Conservation (phyloP, 2,329 filamentous ascomycete genomes). For the Xylariaceae sp. region DNA sequence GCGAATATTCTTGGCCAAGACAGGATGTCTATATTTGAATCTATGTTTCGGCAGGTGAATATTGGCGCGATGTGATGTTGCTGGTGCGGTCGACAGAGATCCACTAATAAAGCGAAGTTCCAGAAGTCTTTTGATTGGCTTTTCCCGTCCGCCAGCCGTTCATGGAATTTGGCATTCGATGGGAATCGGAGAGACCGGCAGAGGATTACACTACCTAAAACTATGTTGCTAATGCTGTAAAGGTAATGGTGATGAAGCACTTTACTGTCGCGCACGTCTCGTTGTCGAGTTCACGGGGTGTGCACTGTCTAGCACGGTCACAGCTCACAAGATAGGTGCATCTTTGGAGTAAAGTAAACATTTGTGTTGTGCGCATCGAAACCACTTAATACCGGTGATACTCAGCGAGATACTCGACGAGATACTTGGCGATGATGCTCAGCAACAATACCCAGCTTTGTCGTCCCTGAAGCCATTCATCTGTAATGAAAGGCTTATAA, state of each 20-base stretch:
- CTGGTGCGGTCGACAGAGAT: slow-evolving; percentile 11
- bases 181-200: not conserved
- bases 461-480: not conserved
- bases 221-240: not conserved
- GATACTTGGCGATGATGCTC: too few species aligned
- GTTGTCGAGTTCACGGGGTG: too few species aligned
- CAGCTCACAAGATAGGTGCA: not conserved
- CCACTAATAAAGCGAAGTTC: slow-evolving; percentile 8
- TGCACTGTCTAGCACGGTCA: not conserved
- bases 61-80: not conserved
- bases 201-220: not conserved
- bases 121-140: slow-evolving; percentile 17
- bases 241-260: not conserved
- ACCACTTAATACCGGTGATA: not conserved
- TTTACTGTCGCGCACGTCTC: too few species aligned
- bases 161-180: not conserved
- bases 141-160: not conserved
- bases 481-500: not conserved
- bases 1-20: too few species aligned
- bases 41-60: too few species aligned
- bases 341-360: not conserved
- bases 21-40: too few species aligned
- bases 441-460: not conserved
- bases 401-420: too few species aligned
- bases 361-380: not conserved